These are phyloP conservation scores for Ogataea haglerorum DNA, from an alignment of 805 yeast species.

Conservation along the genomic window DNA sequence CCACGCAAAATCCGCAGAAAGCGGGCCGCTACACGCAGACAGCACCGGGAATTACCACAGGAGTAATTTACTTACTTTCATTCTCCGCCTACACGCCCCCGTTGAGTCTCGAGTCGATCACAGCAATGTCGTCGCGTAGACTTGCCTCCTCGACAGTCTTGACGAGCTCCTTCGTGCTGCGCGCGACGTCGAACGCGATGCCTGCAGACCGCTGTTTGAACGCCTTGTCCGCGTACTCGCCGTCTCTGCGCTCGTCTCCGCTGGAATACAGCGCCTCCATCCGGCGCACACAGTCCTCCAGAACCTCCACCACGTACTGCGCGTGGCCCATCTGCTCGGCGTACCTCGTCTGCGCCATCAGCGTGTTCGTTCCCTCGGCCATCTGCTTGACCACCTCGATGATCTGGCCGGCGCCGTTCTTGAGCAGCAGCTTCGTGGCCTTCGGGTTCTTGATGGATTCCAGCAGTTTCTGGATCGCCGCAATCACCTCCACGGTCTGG, in stretches of 20 bases:
- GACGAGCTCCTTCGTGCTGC: constrained; percentile 92
- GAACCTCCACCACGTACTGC: constrained; percentile 80
- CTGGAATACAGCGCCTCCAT: constrained; percentile 65
- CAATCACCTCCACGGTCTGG: constrained; percentile 87
- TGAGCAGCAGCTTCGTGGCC: constrained; percentile 69
- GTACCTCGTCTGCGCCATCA: constrained; percentile 87
- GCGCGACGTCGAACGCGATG: constrained; percentile 92
- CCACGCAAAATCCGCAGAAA: too few species aligned
- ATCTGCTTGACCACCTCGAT: constrained; percentile 75
- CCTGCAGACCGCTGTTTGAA: constrained; percentile 94
- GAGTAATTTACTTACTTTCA: too few species aligned
- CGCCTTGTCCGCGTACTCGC: constrained; percentile 77
- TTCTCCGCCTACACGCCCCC: neutral
- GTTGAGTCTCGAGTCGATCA: constrained; percentile 62
- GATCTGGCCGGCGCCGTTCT: constrained; percentile 72
- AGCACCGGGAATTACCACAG: too few species aligned
- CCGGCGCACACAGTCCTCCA: constrained; percentile 80
- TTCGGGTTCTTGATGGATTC: constrained; percentile 74
- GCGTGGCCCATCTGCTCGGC: constrained; percentile 86
- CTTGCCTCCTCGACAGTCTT: constrained; percentile 95
- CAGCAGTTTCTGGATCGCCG: constrained; percentile 80
- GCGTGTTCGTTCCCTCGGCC: constrained; percentile 83
- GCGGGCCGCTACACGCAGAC: too few species aligned
- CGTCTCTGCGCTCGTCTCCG: constrained; percentile 39
- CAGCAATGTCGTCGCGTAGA: constrained; percentile 78